A percentile compares a stretch with the other conserved stretches of the same genome.
These are phyloP conservation scores for Somion occarium DNA, from an alignment of 1,284 basidiomycete genomes.

Conservation along the genomic window DNA sequence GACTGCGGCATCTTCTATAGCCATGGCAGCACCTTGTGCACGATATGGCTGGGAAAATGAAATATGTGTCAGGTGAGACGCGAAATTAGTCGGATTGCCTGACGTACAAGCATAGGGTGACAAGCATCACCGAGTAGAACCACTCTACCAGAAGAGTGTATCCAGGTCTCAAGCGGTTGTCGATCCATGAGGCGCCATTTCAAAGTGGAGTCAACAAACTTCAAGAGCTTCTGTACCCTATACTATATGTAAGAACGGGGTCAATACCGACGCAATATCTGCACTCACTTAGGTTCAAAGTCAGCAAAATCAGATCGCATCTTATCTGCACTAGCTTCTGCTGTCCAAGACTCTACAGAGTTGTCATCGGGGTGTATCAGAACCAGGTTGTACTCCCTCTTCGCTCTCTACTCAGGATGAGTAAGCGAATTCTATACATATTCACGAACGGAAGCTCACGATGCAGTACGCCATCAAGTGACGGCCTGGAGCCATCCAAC, in stretches of 20 bases:
- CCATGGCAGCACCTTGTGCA: conserved; percentile 66
- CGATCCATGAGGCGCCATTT: conserved; percentile 44
- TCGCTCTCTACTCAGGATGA: conserved; percentile 27
- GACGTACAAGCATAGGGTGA: conserved; percentile 61
- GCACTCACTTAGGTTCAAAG: conserved; percentile 37
- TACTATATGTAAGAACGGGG: not conserved
- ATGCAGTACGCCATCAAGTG: conserved; percentile 42
- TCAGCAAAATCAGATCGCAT: conserved; percentile 40
- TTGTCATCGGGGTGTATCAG: conserved; percentile 40
- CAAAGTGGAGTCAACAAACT: conserved; percentile 35
- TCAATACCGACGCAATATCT: not conserved
- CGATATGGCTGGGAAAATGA: conserved; percentile 48
- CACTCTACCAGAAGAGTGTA: conserved; percentile 33
- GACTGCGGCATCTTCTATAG: conserved; percentile 62
- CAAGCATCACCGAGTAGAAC: conserved; percentile 40
- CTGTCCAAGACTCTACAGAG: conserved; percentile 42
- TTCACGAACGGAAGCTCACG: conserved; percentile 20
- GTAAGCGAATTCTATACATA: conserved; percentile 4
- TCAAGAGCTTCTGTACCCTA: conserved; percentile 35
- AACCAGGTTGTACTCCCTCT: conserved; percentile 39
- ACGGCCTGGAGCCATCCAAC: conserved; percentile 37
- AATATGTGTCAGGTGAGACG: not conserved
- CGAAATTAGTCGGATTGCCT: not conserved
- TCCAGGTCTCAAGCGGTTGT: conserved; percentile 35
- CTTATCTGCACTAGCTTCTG: conserved; percentile 39